Conservation (phyloP, 345 rosid species). For the Draba incana region DNA sequence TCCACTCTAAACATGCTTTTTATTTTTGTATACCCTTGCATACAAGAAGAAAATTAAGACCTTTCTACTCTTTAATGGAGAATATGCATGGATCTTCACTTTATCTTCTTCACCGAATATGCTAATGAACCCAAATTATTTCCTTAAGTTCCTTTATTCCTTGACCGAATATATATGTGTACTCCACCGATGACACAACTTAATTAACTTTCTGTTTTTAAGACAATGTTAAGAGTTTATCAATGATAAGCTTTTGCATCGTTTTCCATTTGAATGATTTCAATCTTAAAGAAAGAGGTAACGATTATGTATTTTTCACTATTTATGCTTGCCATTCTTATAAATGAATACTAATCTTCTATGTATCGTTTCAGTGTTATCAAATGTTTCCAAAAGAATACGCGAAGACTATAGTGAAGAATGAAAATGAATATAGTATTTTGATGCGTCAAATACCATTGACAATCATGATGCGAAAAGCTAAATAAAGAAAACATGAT, state of each 20-base stretch:
- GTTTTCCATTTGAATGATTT: neutral
- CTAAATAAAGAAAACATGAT: neutral
- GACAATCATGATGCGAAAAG: neutral
- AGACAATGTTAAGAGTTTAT: slow-evolving; percentile 15
- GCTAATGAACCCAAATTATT: slow-evolving; percentile 23
- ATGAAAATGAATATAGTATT: neutral
- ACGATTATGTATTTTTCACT: neutral
- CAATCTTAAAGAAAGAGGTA: neutral
- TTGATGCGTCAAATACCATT: slow-evolving; percentile 9
- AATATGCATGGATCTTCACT: slow-evolving; percentile 49
- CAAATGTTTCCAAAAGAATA: no score
- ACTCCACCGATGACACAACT: slow-evolving; percentile 25
- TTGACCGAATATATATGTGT: slow-evolving; percentile 40
- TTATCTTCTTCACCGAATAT: slow-evolving; percentile 41
- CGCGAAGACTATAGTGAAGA: neutral
- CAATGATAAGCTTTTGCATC: slow-evolving; percentile 19
- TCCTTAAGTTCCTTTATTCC: slow-evolving; percentile 35
- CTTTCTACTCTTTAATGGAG: slow-evolving; percentile 39
- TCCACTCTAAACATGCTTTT: slow-evolving; percentile 37
- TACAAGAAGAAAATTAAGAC: slow-evolving; percentile 31
- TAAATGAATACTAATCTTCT: no score
- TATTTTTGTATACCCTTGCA: slow-evolving; percentile 35
- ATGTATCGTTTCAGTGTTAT: no score
- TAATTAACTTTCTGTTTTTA: slow-evolving; percentile 1
- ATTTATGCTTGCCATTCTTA: no score